Evolutionary conservation across 2,329 filamentous ascomycete genomes (phyloP), one percentile per base, ranked within the genome.

Genomic region (Ceratocystiopsis sp.): DNA sequence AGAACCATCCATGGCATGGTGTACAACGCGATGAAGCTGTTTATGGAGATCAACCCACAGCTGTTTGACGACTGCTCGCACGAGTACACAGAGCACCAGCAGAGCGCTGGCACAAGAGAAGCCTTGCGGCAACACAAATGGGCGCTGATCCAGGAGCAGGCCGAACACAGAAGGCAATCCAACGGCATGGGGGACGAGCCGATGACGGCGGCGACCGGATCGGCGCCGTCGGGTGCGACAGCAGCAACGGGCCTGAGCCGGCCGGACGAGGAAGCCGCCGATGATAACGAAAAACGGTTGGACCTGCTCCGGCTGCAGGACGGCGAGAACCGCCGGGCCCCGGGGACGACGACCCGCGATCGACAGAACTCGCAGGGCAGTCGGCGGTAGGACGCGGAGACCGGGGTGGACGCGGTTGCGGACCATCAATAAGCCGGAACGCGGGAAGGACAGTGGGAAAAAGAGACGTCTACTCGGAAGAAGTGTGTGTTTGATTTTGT

Each of bases 1-100:
- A 96, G 91, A 55, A 98, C 91, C 9, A 98, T 98, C 52, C 91
- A 98, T 57, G 91, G 91, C 59, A 96, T 98, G 89, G 91, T 98
- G 12, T 96, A 96, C 61, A 98, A 96, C 56, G 91, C 91, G 45
- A 96, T 98, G 91, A 98, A 98, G 61, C 74, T 98, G 35, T 98
- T 98, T 62, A 98, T 98, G 91, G 91, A 98, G 61, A 95, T 98
- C 56, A 96, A 96, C 60, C 91, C 91, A 11, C 87, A 95, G 60
- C 74, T 98, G 18, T 98, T 98, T 55, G 91, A 98, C 54, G 91
- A 98, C 58, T 98, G 91, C 64, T 95, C 91, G 34, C 89, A 95
- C 57, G 87, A 96, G 50, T 98, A 98, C 62, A 93, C 87, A 6
- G 89, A 96, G 60, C 81, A 91, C 55, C 89, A 96, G 62, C 93